These are phyloP conservation scores for Diatrype stigma DNA, from an alignment of 2,329 filamentous ascomycete genomes.

Conservation along the genomic window DNA sequence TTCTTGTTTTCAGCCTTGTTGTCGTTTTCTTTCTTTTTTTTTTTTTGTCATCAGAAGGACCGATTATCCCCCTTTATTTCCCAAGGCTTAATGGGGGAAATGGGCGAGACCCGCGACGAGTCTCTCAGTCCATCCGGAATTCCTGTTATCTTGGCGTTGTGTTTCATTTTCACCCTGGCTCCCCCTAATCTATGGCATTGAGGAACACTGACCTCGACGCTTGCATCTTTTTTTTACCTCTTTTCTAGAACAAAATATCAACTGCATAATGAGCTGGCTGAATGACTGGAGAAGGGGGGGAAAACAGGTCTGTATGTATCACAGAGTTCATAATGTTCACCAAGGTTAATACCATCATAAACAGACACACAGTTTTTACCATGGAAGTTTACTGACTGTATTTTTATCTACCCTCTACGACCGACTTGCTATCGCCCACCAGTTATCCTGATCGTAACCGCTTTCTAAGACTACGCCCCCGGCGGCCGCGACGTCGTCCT, in stretches of 20 bases:
- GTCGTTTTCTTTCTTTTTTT: slow-evolving; percentile 9
- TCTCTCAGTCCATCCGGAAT: no score
- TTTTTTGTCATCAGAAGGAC: background rate
- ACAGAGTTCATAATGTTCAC: no score
- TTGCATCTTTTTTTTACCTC: no score
- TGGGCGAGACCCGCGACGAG: no score
- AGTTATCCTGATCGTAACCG: slow-evolving; percentile 97
- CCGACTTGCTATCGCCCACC: slow-evolving; percentile 75
- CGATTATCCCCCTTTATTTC: background rate
- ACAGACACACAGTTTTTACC: no score
- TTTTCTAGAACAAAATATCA: no score
- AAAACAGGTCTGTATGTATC: background rate
- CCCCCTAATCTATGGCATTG: no score
- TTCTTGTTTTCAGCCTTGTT: slow-evolving; percentile 11
- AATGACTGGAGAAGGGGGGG: background rate
- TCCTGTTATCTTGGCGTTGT: no score
- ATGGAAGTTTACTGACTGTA: no score
- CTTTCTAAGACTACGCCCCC: slow-evolving; percentile 72
- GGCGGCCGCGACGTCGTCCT: slow-evolving; percentile 68
- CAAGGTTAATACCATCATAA: background rate
- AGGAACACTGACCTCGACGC: no score
- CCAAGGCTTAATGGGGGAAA: background rate
- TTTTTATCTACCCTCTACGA: background rate
- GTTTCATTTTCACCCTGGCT: no score
- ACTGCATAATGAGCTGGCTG: background rate